Base-by-base conservation (phyloP, 805 yeast species). In the Metschnikowia shivogae region DNA sequence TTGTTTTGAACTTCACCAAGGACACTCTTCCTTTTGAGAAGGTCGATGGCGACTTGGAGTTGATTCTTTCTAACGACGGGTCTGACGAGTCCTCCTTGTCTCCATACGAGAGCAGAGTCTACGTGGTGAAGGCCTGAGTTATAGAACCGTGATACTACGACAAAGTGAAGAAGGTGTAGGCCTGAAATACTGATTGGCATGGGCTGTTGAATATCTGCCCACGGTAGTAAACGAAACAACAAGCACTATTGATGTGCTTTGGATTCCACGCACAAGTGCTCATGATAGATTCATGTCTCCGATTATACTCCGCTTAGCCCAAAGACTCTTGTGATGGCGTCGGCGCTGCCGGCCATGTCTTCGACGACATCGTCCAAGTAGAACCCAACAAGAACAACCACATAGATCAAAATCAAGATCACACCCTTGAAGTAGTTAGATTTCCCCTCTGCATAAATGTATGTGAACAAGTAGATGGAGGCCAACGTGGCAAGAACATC, bases 381-480 rank as follows among this genome's bases (percentile, higher is more conserved):
- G 64, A 92, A 90, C 0, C 98, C 99, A 40, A 80, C 69, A 44
- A 88, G 68, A 8, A 87, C 81, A 29, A 87, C 88, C 31, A 81
- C 58, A 60, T 92, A 92, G 28, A 87, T 75, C 51, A 93, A 75
- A 10, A 92, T 80, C 60, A 92, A 69, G 53, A 93, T 88, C 12
- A 90, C 83, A 1, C 99, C 98, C 64, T 93, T 93, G 76, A 93
- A 92, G 63, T 93, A 93, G 62, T 93, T 93, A 27, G 95, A 85
- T 60, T 90, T 89, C 2, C 99, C 99, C 61, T 93, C 99, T 0
- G 97, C 96, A 63, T 93, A 93, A 45, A 93, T 80, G 64, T 93
- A 92, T 1, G 96, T 86, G 72, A 89, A 92, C 64, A 93, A 69
- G 49, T 89, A 88, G 45, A 92, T 93, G 45, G 96, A 84, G 29